phyloP scores from a whole-genome alignment of 768 basidiomycete genomes.

The Cubamyces lactineus region DNA sequence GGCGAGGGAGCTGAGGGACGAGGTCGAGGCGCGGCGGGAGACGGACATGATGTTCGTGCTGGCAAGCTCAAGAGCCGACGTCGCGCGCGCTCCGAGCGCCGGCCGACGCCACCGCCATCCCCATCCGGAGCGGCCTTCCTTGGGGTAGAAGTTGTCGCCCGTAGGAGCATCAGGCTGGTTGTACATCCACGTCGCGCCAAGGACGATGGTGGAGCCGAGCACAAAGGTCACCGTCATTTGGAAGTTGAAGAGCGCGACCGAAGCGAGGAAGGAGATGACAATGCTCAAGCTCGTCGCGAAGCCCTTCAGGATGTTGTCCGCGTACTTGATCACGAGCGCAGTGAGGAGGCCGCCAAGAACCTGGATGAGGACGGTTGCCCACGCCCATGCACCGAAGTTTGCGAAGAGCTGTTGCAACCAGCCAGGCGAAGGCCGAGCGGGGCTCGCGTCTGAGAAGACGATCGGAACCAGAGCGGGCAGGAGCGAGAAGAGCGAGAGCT shows the following conservation, averaged over 20 bases:
- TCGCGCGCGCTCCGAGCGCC: constrained; percentile 22
- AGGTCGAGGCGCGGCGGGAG: constrained; percentile 35
- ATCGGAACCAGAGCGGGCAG: constrained; percentile 87
- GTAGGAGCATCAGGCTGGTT: constrained; percentile 61
- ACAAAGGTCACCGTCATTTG: constrained; percentile 85
- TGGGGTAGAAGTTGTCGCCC: constrained; percentile 16
- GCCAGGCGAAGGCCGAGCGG: constrained; percentile 21
- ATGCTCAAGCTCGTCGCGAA: constrained; percentile 96
- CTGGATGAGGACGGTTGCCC: constrained; percentile 89
- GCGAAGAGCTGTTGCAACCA: constrained; percentile 52
- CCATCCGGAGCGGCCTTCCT: constrained; percentile 24
- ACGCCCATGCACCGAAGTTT: constrained; percentile 95
- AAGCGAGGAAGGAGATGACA: constrained; percentile 92
- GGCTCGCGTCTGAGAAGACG: constrained; percentile 47
- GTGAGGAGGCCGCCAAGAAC: constrained; percentile 94
- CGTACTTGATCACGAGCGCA: constrained; percentile 96
- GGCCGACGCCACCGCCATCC: constrained; percentile 30
- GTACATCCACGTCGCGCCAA: constrained; percentile 93
- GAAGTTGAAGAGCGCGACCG: constrained; percentile 90
- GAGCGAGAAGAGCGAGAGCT: constrained; percentile 87
- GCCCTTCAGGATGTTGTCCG: constrained; percentile 95
- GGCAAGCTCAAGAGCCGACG: constrained; percentile 31
- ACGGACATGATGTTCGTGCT: constrained; percentile 25
- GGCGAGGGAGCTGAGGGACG: constrained; percentile 32
- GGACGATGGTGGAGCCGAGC: constrained; percentile 82